Conservation (phyloP, 176 grass and related monocot genomes). For the Puccinellia tenuiflora region DNA sequence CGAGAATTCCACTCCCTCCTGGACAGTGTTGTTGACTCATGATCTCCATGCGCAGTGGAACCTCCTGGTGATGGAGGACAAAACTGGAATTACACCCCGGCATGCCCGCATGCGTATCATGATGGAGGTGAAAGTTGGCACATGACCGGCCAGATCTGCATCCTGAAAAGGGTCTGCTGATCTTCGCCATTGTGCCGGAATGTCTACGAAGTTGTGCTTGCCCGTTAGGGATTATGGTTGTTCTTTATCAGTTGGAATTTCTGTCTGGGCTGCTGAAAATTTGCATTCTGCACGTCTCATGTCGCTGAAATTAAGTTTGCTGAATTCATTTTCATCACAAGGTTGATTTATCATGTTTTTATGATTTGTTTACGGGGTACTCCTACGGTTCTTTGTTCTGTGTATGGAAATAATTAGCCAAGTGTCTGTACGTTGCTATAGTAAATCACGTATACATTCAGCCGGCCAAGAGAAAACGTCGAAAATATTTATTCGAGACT, state of each 20-base stretch:
- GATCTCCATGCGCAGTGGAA: constrained; percentile 7
- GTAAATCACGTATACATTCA: too few species aligned
- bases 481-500: too few species aligned
- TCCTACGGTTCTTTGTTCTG: too few species aligned
- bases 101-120: background rate
- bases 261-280: background rate
- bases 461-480: too few species aligned
- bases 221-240: background rate
- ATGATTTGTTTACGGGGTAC: background rate
- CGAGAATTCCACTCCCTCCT: constrained; percentile 4
- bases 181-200: background rate
- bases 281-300: background rate
- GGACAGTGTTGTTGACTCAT: background rate
- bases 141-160: constrained; percentile 23
- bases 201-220: background rate
- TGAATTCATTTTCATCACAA: background rate
- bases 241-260: background rate
- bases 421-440: too few species aligned
- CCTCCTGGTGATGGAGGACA: background rate
- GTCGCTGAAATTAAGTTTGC: background rate
- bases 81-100: background rate
- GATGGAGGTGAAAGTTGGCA: constrained; percentile 26
- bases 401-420: too few species aligned
- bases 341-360: background rate
- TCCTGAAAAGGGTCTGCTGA: constrained; percentile 8